phyloP scores from a whole-genome alignment of 192 early-diverging fungal genomes.

The Rhizophagus prolifer region DNA sequence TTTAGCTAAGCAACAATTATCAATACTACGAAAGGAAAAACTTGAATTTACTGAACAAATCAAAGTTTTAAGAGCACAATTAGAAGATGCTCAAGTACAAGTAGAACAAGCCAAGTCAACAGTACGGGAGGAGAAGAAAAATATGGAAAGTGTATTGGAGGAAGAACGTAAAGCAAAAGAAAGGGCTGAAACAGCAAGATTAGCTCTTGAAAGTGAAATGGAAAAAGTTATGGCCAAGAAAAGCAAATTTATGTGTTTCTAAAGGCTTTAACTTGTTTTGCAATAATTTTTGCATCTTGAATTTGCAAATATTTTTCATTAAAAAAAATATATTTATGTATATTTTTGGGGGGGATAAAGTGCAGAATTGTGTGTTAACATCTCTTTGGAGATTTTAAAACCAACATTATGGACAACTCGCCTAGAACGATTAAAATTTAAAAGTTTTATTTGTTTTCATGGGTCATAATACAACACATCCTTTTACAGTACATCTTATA shows the following conservation, averaged over 20 bases:
- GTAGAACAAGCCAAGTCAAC: slow-evolving; percentile 27
- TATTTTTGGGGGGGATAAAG: background rate
- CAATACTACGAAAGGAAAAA: slow-evolving; percentile 39
- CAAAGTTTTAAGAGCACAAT: slow-evolving; percentile 39
- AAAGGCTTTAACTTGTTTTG: background rate
- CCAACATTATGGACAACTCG: background rate
- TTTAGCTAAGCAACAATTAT: slow-evolving; percentile 41
- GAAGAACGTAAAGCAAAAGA: slow-evolving; percentile 50
- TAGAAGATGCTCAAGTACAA: slow-evolving; percentile 37
- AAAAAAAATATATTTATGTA: too few species aligned
- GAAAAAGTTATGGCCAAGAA: slow-evolving; percentile 54
- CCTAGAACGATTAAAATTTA: too few species aligned
- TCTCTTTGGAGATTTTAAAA: background rate
- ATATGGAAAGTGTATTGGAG: slow-evolving; percentile 42
- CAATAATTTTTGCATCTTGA: background rate
- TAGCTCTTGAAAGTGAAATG: slow-evolving; percentile 52
- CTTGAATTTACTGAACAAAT: slow-evolving; percentile 37
- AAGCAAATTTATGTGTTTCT: slow-evolving; percentile 63
- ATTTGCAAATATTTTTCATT: too few species aligned
- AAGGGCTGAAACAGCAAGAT: slow-evolving; percentile 51
- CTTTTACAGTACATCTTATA: too few species aligned
- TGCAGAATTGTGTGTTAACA: background rate
- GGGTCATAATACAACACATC: background rate
- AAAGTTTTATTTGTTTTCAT: background rate
- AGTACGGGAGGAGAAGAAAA: slow-evolving; percentile 37